Evolutionary conservation across 371 early-diverging fungal species (phyloP), one percentile per base, ranked within the genome.

Genomic region (Parasitella parasitica): DNA sequence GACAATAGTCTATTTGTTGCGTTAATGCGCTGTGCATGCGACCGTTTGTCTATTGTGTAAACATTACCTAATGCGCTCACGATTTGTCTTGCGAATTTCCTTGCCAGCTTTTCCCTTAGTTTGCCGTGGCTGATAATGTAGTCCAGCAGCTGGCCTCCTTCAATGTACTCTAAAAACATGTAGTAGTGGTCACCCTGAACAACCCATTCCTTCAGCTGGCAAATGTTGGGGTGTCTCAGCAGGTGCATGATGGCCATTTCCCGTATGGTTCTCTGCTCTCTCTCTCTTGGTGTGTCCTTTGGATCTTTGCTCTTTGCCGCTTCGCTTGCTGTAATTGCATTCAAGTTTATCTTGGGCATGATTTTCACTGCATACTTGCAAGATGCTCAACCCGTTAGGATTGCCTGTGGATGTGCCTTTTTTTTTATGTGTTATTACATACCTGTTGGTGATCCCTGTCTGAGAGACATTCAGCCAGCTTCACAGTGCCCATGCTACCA

Each of bases 401-500:
- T 20, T 43, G 43, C 11, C 43, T 20, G 22, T 22, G 22, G 20
- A 43, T 43, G 43, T 7, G 11, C 22, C 8, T 0, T 20, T 41
- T 2, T 52, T 16, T 35, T 11, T 35, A 0, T 52, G 6, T 55
- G 15, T 48, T 1, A 22, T 32, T n/a, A 12, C 28, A 32, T 64
- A 75, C 76, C 66, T 70, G 60, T 50, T 73, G 68, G 54, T 70
- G 72, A 48, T 75, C 73, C 15, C 52, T 72, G 24, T 71, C 71
- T 26, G 78, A 75, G 26, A 77, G 43, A 52, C 72, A 75, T 35
- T 77, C 84, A 20, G 93, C 99, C 30, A 97, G 79, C 68, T 98
- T 97, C 51, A 99, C 99, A 71, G 95, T 95, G 54, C 97, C 96
- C 91, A 97, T 97, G 57, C 94, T 94, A 20, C 99, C 99, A 38